Base-by-base conservation (phyloP, 2,329 filamentous ascomycete species). In the Sordariomycetes sp. region DNA sequence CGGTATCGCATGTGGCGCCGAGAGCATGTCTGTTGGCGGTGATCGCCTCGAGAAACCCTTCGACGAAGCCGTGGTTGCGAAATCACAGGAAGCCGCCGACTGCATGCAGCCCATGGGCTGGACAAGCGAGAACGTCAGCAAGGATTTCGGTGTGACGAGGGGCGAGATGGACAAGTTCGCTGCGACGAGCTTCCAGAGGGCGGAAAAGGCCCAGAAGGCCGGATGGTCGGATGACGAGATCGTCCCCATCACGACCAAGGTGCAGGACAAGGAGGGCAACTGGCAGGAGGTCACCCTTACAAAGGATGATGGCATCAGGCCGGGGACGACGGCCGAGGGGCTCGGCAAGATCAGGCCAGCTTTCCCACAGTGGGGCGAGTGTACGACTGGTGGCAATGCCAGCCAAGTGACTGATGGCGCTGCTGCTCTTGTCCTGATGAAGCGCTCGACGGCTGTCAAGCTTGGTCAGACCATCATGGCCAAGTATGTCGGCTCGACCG, bases 51-150 rank as follows among this genome's bases (percentile, higher is more conserved):
- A 79, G 29, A 60, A 75, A 42, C 79, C 83, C 4, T 92, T 95
- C 61, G 79, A 86, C 57, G 77, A 82, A 43, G 78, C 81, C 42
- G 77, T 96, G 39, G 64, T 85, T 30, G 56, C 64, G 46, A 64
- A 70, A 50, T 82, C 72, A 63, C 82, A 86, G 55, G 86, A 95
- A 54, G 75, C 86, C 1, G 61, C 61, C 30, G 90, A 96, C 64
- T 92, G 87, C 70, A 76, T 90, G 76, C 76, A 87, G 70, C 84
- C 90, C 45, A 98, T 98, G 92, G 92, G 92, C 16, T 93, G 94
- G 75, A 98, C 92, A 3, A 90, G 82, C 39, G 92, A 98, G 68
- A 96, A 96, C 55, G 87, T 98, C 19, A 86, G 82, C 48, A 77
- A 77, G 32, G 92, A 96, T 63, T 96, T 96, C 59, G 75, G 82